These are phyloP conservation scores for Claviceps citrina DNA, from an alignment of 2,329 filamentous ascomycete genomes.

Conservation along the genomic window DNA sequence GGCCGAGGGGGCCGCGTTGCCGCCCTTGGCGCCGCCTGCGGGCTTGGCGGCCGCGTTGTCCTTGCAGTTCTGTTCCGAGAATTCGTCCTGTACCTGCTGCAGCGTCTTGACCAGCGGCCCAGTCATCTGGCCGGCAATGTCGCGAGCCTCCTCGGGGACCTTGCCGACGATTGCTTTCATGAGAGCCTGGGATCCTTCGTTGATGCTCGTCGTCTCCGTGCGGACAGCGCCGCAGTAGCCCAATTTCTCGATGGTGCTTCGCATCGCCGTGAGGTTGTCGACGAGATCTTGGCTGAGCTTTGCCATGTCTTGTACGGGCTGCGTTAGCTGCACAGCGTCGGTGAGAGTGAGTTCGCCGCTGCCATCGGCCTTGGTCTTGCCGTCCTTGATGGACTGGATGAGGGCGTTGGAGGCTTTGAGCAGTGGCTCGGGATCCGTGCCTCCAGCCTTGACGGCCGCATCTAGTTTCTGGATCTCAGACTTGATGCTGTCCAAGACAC, in stretches of 20 bases:
- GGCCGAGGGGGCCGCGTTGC: neutral
- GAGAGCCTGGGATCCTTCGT: slow-evolving; percentile 11
- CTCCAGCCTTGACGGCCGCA: slow-evolving; percentile 11
- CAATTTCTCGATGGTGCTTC: slow-evolving; percentile 13
- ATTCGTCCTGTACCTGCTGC: slow-evolving; percentile 9
- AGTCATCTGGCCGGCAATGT: slow-evolving; percentile 14
- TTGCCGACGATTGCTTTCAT: slow-evolving; percentile 16
- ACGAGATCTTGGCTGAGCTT: slow-evolving; percentile 11
- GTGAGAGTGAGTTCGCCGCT: slow-evolving; percentile 4
- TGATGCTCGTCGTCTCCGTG: slow-evolving; percentile 11
- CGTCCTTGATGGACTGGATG: slow-evolving; percentile 8
- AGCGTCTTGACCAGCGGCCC: slow-evolving; percentile 11
- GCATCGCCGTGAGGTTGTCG: slow-evolving; percentile 12
- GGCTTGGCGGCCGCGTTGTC: slow-evolving; percentile 6
- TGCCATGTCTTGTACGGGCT: slow-evolving; percentile 11
- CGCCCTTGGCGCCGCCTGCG: neutral
- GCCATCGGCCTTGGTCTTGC: slow-evolving; percentile 7
- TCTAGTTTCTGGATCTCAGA: slow-evolving; percentile 9
- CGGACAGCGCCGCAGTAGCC: slow-evolving; percentile 14
- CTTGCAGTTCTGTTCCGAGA: slow-evolving; percentile 15
- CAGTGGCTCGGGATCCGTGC: slow-evolving; percentile 8
- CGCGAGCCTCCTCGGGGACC: slow-evolving; percentile 14
- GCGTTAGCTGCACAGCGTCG: slow-evolving; percentile 8
- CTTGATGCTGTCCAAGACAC: slow-evolving; percentile 6
- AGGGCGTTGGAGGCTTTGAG: slow-evolving; percentile 10